A percentile compares a stretch with the other conserved stretches of the same genome.
Conservation (phyloP, 495 filamentous ascomycete species). For the Aspergillus hancockii region DNA sequence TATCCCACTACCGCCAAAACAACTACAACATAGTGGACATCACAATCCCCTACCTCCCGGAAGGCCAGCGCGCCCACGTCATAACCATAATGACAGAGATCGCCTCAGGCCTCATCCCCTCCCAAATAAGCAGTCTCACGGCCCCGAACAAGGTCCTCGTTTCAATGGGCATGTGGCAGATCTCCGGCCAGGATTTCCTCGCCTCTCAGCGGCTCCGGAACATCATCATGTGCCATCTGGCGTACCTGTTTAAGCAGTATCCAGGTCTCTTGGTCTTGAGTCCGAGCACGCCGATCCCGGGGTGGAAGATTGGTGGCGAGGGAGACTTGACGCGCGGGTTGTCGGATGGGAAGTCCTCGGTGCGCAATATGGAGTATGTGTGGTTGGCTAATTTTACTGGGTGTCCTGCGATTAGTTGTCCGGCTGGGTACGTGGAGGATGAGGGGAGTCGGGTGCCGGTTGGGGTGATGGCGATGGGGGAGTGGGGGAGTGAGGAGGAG, state of each 20-base stretch:
- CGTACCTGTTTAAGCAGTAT: slow-evolving; percentile 66
- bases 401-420: slow-evolving; percentile 74
- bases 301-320: slow-evolving; percentile 64
- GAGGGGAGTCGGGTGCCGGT: slow-evolving; percentile 65
- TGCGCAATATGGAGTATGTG: slow-evolving; percentile 84
- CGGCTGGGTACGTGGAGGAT: slow-evolving; percentile 68
- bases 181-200: slow-evolving; percentile 68
- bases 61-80: slow-evolving; percentile 76
- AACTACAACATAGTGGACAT: slow-evolving; percentile 75
- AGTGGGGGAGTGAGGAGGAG: slow-evolving; percentile 85
- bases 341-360: slow-evolving; percentile 67
- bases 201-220: slow-evolving; percentile 73
- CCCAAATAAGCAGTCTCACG: slow-evolving; percentile 54
- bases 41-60: slow-evolving; percentile 69
- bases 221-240: slow-evolving; percentile 81
- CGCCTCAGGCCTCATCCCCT: slow-evolving; percentile 39
- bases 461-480: slow-evolving; percentile 85
- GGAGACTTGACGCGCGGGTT: slow-evolving; percentile 64
- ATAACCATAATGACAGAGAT: slow-evolving; percentile 78
- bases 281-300: slow-evolving; percentile 75
- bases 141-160: slow-evolving; percentile 75
- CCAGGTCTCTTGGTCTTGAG: slow-evolving; percentile 79
- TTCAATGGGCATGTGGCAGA: slow-evolving; percentile 57
- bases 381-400: slow-evolving; percentile 86
- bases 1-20: slow-evolving; percentile 61